Conservation (phyloP, 352 stramenopile genomes). For the Elongisporangium senticosum region DNA sequence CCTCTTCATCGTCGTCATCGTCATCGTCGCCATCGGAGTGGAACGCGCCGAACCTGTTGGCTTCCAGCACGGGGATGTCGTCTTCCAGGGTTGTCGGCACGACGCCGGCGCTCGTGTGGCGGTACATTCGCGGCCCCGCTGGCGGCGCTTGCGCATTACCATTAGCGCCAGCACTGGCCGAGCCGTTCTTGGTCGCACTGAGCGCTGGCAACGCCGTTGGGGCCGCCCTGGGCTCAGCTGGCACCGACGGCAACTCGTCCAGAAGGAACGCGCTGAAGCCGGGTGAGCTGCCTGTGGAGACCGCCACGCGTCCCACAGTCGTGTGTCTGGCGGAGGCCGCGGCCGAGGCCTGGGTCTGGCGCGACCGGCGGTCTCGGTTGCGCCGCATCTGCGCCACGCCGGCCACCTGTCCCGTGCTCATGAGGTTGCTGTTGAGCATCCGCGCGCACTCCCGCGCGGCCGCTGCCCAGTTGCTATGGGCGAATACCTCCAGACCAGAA, state of each 20-base stretch:
- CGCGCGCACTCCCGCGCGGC: no score
- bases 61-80: slow-evolving; percentile 72
- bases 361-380: not conserved
- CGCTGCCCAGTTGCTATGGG: not conserved
- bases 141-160: slow-evolving; percentile 1
- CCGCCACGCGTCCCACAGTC: not conserved
- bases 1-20: slow-evolving; percentile 20
- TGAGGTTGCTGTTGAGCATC: not conserved
- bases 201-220: slow-evolving; percentile 16
- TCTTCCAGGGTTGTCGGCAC: slow-evolving; percentile 21
- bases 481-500: not conserved
- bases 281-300: slow-evolving; percentile 5
- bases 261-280: slow-evolving; percentile 62
- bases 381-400: not conserved
- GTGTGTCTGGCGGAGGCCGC: not conserved
- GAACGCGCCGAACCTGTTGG: slow-evolving; percentile 26
- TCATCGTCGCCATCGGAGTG: slow-evolving; percentile 29
- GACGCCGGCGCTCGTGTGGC: not conserved
- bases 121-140: not conserved
- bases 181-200: slow-evolving; percentile 6
- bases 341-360: not conserved
- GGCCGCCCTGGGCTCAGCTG: slow-evolving; percentile 11
- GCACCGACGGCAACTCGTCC: slow-evolving; percentile 33
- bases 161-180: not conserved
- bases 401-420: not conserved